Base-by-base conservation (phyloP, 2,329 filamentous ascomycete species). In the Venturia nashicola region DNA sequence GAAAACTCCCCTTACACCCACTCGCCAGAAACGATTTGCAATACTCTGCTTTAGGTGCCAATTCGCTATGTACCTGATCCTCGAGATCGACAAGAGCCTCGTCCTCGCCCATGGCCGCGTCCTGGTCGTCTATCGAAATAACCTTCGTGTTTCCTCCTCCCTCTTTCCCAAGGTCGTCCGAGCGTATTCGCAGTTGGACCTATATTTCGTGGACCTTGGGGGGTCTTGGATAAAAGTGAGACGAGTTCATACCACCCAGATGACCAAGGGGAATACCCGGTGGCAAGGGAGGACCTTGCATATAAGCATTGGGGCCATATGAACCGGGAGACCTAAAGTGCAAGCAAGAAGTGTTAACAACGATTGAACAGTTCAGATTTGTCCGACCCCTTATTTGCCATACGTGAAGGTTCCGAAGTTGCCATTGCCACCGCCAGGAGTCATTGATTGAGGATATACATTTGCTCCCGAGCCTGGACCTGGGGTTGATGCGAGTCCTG, bases 361-460 rank as follows among this genome's bases (percentile, higher is more conserved):
- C 9, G 4, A 20, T 27, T 51, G 46, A 20, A 51, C 23, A 51
- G 3, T 27, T 16, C n/a, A 51, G 32, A 27, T n/a, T 27, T 51
- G 46, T 27, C 20, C 46, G 20, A 51, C 20, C 8, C 46, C 36
- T 27, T 61, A 64, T 61, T 64, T 64, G 32, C 63, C 64, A 61
- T 70, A 71, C 59, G 76, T 74, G 68, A 93, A 93, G 72, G 81
- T 83, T 59, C 90, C 90, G 78, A 93, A 91, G 32, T 87, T 85
- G 61, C 89, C 88, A 34, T 36, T 36, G 5, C 86, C 86, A 23
- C 85, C 87, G 34, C 90, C 89, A 0, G 90, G 90, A 8, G 90
- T 94, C 82, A 57, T 57, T 8, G 51, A 57, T 36, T 57, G 61
- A 16, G 32, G 57, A 23, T 23, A 64, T 11, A 51, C 46, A 27